phyloP scores from a whole-genome alignment of 2,329 filamentous ascomycete genomes.

The Pseudogymnoascus sp. region DNA sequence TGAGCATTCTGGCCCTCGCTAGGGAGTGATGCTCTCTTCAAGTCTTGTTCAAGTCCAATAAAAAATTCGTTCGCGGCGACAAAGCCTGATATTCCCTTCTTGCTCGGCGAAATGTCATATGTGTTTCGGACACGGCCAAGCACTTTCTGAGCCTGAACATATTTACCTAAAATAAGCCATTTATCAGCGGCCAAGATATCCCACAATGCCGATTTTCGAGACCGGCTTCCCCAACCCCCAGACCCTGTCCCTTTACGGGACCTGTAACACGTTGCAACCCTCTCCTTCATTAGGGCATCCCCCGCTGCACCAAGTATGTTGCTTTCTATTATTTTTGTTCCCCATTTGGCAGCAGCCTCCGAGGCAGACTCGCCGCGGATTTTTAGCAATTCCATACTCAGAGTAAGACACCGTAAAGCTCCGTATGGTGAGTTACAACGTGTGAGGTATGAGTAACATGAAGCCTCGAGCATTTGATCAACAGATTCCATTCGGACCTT shows the following conservation, averaged over 20 bases:
- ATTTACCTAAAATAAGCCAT: conserved; percentile 73
- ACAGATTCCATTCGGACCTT: conserved; percentile 75
- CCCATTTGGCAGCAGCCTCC: conserved; percentile 85
- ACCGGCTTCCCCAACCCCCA: conserved; percentile 61
- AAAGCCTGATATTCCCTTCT: conserved; percentile 47
- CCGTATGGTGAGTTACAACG: conserved; percentile 74
- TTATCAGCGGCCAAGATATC: conserved; percentile 72
- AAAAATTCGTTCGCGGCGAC: conserved; percentile 44
- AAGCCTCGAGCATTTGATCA: conserved; percentile 80
- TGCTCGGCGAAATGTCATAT: conserved; percentile 44
- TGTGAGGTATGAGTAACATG: conserved; percentile 86
- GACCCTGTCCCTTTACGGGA: conserved; percentile 61
- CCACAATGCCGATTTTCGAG: conserved; percentile 85
- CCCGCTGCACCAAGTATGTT: conserved; percentile 67
- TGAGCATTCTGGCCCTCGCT: conserved; percentile 22
- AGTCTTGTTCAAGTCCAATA: conserved; percentile 39
- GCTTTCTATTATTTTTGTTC: conserved; percentile 68
- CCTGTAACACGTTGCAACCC: conserved; percentile 76
- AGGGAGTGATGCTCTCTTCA: conserved; percentile 25
- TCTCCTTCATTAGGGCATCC: conserved; percentile 76
- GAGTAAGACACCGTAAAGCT: conserved; percentile 66
- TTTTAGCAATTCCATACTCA: conserved; percentile 75
- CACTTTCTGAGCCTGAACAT: conserved; percentile 68
- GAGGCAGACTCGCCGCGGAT: conserved; percentile 70
- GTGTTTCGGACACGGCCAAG: conserved; percentile 59